These are phyloP conservation scores for Apostasia ramifera DNA, from an alignment of 106 monocot species.

Conservation along the genomic window DNA sequence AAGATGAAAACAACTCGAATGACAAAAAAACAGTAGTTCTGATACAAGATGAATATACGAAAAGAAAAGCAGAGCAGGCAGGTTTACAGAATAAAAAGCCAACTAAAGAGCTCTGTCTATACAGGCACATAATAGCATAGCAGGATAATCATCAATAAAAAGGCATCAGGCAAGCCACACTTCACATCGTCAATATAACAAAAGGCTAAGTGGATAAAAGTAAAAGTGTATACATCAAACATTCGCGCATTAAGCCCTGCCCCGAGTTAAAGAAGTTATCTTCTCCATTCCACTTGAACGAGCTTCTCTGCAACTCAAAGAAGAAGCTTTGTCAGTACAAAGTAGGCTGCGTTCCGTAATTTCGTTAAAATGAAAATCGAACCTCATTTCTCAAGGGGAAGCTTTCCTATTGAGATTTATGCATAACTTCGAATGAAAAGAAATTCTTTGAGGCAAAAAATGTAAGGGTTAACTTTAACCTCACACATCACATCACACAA, in stretches of 20 bases:
- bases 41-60: background rate
- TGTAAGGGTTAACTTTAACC: too few species aligned
- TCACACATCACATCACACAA: too few species aligned
- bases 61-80: background rate
- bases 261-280: background rate
- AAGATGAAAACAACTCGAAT: too few species aligned
- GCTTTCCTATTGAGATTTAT: too few species aligned
- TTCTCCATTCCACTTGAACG: slow-evolving; percentile 20
- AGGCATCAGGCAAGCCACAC: slow-evolving; percentile 6
- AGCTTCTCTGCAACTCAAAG: slow-evolving; percentile 9
- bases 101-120: background rate
- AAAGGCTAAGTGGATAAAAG: background rate
- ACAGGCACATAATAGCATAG: background rate
- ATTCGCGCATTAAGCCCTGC: background rate
- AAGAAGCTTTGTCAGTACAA: background rate
- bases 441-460: too few species aligned
- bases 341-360: background rate
- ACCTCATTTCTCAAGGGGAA: too few species aligned
- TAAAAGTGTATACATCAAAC: background rate
- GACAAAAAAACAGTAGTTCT: background rate
- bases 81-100: background rate
- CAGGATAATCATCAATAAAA: background rate
- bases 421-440: too few species aligned
- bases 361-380: too few species aligned
- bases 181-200: background rate